Conservation (phyloP, 331 rosid genomes). For the Phaseolus coccineus region DNA sequence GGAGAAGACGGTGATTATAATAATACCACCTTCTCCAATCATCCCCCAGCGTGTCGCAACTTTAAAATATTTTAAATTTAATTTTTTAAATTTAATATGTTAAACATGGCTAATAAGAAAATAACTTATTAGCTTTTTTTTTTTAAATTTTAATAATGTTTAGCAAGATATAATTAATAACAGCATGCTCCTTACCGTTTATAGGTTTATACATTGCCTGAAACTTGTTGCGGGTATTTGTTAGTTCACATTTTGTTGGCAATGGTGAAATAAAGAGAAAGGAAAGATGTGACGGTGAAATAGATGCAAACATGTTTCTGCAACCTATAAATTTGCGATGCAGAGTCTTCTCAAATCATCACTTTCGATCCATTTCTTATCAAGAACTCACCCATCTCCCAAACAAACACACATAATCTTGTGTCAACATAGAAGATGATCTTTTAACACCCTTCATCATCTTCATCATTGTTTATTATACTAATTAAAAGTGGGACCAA, state of each 20-base stretch:
- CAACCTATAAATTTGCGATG: not conserved
- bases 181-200: no score
- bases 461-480: no score
- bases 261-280: no score
- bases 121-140: not conserved
- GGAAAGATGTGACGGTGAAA: no score
- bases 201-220: no score
- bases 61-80: no score
- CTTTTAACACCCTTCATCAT: no score
- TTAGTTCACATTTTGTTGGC: not conserved
- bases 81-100: no score
- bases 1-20: slow-evolving; percentile 11
- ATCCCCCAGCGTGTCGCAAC: no score
- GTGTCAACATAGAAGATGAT: no score
- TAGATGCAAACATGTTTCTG: slow-evolving; percentile 27
- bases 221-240: not conserved
- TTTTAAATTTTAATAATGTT: not conserved
- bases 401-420: not conserved
- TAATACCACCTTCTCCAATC: not conserved
- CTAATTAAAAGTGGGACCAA: no score
- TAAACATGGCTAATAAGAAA: not conserved
- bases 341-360: slow-evolving; percentile 7
- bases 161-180: no score
- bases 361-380: not conserved
- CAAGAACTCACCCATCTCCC: not conserved